phyloP scores from a whole-genome alignment of 2,329 filamentous ascomycete species.

The Didymella arachidicola region DNA sequence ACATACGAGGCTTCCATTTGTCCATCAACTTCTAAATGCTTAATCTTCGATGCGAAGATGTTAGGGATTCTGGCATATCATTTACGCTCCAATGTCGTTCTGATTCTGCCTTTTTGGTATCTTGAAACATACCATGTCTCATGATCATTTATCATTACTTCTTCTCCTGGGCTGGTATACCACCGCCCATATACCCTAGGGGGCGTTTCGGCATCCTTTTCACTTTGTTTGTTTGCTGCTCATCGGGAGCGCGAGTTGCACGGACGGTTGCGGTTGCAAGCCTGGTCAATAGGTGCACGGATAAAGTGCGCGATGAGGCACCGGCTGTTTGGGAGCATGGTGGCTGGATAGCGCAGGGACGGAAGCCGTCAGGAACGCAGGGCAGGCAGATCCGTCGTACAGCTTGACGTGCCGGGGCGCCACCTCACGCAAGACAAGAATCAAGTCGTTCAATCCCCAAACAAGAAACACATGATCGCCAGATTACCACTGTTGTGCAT shows the following conservation, averaged over 20 bases:
- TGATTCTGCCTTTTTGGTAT: constrained; percentile 17
- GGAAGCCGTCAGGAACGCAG: constrained; percentile 22
- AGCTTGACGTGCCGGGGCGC: constrained; percentile 12
- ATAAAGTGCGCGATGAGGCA: constrained; percentile 16
- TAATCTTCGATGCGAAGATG: constrained; percentile 22
- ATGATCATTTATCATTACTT: constrained; percentile 21
- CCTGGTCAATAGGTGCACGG: constrained; percentile 15
- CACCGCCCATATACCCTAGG: constrained; percentile 25
- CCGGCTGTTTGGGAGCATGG: constrained; percentile 22
- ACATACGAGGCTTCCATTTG: constrained; percentile 22
- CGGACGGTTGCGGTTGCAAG: constrained; percentile 14
- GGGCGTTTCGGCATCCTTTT: constrained; percentile 19
- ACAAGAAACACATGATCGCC: constrained; percentile 12
- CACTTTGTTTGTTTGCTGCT: constrained; percentile 18
- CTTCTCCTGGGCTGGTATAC: constrained; percentile 20
- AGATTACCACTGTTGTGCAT: constrained; percentile 15
- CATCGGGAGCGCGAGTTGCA: constrained; percentile 16
- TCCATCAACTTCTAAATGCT: constrained; percentile 18
- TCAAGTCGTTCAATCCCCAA: constrained; percentile 19
- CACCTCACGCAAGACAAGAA: constrained; percentile 20
- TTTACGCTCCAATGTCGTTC: constrained; percentile 18
- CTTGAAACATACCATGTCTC: constrained; percentile 24
- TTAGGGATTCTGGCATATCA: constrained; percentile 19
- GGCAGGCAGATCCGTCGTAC: constrained; percentile 21
- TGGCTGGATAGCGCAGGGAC: constrained; percentile 19